These are phyloP conservation scores for Tricholoma hemisulphureum DNA, from an alignment of 768 basidiomycete species.

Conservation along the genomic window DNA sequence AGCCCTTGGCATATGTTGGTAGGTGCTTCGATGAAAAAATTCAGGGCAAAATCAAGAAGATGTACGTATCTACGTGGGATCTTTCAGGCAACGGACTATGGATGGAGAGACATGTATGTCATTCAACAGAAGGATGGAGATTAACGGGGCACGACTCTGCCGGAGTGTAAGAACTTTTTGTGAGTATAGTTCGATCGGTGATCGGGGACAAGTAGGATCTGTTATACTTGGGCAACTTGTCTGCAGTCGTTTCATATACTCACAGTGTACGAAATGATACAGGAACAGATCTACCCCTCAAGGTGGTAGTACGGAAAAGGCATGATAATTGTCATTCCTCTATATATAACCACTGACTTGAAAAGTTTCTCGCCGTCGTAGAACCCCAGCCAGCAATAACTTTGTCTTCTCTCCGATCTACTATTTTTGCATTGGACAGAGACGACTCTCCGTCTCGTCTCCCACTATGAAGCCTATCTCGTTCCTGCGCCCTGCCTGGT, in stretches of 20 bases:
- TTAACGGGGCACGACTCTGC: no score
- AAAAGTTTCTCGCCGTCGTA: not conserved
- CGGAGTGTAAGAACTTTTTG: no score
- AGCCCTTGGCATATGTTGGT: no score
- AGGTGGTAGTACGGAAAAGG: not conserved
- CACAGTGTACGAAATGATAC: conserved; percentile 11
- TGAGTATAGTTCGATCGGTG: not conserved
- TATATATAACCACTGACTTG: conserved; percentile 2
- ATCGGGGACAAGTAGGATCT: not conserved
- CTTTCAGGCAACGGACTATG: not conserved
- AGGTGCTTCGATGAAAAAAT: no score
- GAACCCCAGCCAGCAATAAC: not conserved
- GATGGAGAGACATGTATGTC: no score
- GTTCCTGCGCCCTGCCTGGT: conserved; percentile 41
- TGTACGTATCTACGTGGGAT: not conserved
- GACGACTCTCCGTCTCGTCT: conserved; percentile 1
- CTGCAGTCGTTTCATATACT: not conserved
- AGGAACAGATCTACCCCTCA: conserved; percentile 31
- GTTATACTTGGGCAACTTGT: not conserved
- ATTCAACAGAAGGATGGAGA: not conserved
- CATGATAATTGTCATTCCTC: not conserved
- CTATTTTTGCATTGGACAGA: conserved; percentile 4
- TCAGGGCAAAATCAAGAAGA: not conserved
- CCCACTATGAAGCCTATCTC: conserved; percentile 38
- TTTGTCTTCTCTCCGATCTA: conserved; percentile 3